Percentiles rank a stretch among this genome's conserved stretches.
phyloP scores from a whole-genome alignment of 2,329 filamentous ascomycete species.

The Drechslerella stenobrocha region DNA sequence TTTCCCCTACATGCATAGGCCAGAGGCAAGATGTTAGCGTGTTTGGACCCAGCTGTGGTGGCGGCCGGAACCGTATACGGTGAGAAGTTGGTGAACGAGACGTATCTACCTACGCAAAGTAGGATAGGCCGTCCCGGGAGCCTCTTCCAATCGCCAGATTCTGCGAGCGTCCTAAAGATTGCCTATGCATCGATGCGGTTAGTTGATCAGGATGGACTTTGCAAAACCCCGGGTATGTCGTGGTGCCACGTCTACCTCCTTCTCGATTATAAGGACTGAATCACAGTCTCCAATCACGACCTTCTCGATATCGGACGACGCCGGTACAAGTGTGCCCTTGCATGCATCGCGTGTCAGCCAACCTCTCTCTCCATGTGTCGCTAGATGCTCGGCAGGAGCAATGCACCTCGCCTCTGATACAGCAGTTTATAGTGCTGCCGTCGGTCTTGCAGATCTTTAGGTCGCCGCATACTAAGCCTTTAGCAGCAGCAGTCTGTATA shows the following conservation, averaged over 20 bases:
- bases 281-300: conserved; percentile 60
- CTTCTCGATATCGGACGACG: conserved; percentile 58
- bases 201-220: conserved; percentile 6
- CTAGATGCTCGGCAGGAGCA: conserved; percentile 49
- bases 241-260: conserved; percentile 63
- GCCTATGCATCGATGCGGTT: conserved; percentile 15
- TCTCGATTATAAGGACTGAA: conserved; percentile 77
- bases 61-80: no score
- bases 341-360: conserved; percentile 1
- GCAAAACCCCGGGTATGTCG: conserved; percentile 32
- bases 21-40: no score
- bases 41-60: no score
- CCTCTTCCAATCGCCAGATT: conserved; percentile 45
- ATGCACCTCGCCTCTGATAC: conserved; percentile 52
- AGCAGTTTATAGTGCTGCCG: conserved; percentile 57
- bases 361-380: conserved; percentile 46
- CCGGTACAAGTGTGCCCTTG: conserved; percentile 67
- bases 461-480: conserved; percentile 69
- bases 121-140: conserved; percentile 10
- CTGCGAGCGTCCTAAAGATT: conserved; percentile 42
- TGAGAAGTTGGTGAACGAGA: conserved; percentile 4
- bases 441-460: conserved; percentile 60
- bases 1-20: conserved; percentile 66
- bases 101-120: conserved; percentile 47
- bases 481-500: conserved; percentile 69